Conservation (phyloP, 2,329 filamentous ascomycete species). For the Sporothrix mexicana region DNA sequence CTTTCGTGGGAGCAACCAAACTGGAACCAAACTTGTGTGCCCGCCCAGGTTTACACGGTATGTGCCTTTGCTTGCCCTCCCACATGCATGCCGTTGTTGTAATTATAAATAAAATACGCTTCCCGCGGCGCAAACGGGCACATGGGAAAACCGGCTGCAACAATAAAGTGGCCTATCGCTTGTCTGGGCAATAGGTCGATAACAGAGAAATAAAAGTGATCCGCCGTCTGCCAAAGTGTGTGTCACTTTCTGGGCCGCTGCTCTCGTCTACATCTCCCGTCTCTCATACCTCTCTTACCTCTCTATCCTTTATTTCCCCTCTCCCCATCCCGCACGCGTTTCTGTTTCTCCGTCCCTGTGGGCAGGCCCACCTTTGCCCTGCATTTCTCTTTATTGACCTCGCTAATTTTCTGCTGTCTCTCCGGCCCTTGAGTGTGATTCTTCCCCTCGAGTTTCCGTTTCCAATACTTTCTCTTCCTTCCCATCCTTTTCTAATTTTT, state of each 20-base stretch:
- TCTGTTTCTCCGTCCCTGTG: neutral
- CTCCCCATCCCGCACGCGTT: conserved; percentile 1
- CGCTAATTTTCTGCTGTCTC: neutral
- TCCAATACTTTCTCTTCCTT: neutral
- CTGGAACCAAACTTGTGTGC: neutral
- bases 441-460: neutral
- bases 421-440: neutral
- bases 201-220: neutral
- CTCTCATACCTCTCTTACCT: too few species aligned
- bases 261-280: neutral
- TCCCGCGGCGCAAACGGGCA: conserved; percentile 14
- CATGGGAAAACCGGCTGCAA: neutral
- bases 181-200: neutral
- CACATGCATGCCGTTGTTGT: neutral
- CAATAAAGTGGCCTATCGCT: conserved; percentile 3
- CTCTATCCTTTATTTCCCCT: neutral
- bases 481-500: neutral
- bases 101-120: conserved; percentile 11
- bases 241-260: conserved; percentile 2
- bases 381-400: neutral
- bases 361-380: conserved; percentile 6
- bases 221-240: neutral
- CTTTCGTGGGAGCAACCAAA: neutral
- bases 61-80: too few species aligned
- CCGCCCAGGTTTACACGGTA: neutral